Base-by-base conservation (phyloP, 768 basidiomycete species). In the Pholiota microspora region DNA sequence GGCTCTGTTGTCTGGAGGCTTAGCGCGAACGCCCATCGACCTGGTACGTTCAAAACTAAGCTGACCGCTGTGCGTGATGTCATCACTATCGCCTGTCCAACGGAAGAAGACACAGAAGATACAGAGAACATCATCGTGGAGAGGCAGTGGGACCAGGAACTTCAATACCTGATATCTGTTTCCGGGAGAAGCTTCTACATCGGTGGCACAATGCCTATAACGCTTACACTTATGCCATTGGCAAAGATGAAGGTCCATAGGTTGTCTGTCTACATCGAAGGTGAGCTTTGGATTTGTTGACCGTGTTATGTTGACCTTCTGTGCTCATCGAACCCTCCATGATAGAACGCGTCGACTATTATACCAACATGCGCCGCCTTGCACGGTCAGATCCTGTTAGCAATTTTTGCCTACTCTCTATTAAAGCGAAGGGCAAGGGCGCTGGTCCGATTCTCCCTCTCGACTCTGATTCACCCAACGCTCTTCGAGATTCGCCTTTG, bases 271-370 rank as follows among this genome's bases (percentile, higher is more conserved):
- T 74, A 79, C 12, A 75, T 99, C 28, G 95, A 98, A 77, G 94
- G 95, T 92, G 62, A 15, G 10, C 38, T 16, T 15, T 3, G 44
- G n/a, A 45, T 31, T 4, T 54, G 29, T 12, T 46, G 16, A 12
- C 25, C n/a, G 12, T 7, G 3, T 1, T 6, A 7, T 49, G 27
- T 34, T 32, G 27, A 40, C 29, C 38, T 47, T 45, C 38, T 50
- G 40, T 18, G 48, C 13, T 46, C n/a, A 38, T 23, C 7, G 35
- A n/a, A 36, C 8, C 13, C 13, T 34, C 67, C n/a, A n/a, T n/a
- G n/a, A n/a, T n/a, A 94, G 93, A 95, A 69, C 86, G 84, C 59
- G 79, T 90, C 9, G 89, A 91, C 47, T 95, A 94, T 67, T 89
- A 81, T 64, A 84, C 87, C 21, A 76, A 84, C 56, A 79, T 82